Evolutionary conservation across 345 rosid species (phyloP), one percentile per base, ranked within the genome.

Genomic region (Brassica rapa): DNA sequence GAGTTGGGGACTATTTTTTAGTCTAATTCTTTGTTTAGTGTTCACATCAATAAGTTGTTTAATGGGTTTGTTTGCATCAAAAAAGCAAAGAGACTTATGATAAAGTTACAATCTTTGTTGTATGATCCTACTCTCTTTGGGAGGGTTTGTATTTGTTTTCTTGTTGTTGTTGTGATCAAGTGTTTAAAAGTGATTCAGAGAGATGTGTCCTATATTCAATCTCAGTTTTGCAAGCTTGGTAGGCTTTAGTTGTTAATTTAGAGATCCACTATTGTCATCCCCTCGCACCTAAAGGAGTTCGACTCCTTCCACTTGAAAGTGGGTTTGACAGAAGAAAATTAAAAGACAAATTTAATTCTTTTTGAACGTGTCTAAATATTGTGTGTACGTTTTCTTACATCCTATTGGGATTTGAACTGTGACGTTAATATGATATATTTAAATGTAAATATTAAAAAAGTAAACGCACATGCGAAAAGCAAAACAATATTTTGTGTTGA

Each of bases 1-100:
- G 72, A 71, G 81, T 66, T 71, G 49, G 15, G 35, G 62, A 72
- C 61, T 60, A 21, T 73, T 66, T 73, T 68, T 49, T 4, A 41
- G 70, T 68, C 24, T 74, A 68, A 73, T 80, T 74, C 37, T 68
- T 80, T 74, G 49, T 74, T 74, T 57, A 61, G 67, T 41, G 70
- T 25, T 49, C 32, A 51, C 66, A 25, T 62, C 59, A 74, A 69
- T 74, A 68, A 69, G 72, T 68, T 74, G 21, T 27, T 24, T 25
- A 41, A 68, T 68, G 70, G 63, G 74, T 61, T 74, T 79, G 62
- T 66, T 66, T 57, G 27, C 64, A 32, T 61, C 68, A 24, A 37
- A 78, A 32, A 78, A 32, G 57, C 56, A 72, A 66, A 67, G 33
- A 6, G 43, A 67, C 19, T 72, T 79, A 21, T 79, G 63, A 60